These are phyloP conservation scores for Cerioporus squamosus DNA, from an alignment of 1,284 basidiomycete species.

Conservation along the genomic window DNA sequence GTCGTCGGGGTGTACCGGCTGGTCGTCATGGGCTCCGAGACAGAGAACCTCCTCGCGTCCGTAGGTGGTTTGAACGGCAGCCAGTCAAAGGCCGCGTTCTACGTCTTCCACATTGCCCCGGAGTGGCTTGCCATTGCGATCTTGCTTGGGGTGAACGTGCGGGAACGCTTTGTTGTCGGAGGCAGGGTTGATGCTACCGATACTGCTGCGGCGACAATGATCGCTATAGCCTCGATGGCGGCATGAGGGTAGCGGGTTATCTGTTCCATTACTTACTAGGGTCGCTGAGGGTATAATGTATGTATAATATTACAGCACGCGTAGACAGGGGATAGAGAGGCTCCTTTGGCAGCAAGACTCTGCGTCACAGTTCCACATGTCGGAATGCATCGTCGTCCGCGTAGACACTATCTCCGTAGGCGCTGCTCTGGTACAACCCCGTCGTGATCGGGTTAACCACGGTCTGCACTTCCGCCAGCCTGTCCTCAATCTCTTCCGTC, in stretches of 20 bases:
- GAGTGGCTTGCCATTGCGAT: slow-evolving; percentile 43
- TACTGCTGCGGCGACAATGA: too few species aligned
- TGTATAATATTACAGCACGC: too few species aligned
- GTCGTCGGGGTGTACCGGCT: slow-evolving; percentile 1
- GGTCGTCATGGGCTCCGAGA: not conserved
- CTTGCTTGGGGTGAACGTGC: slow-evolving; percentile 40
- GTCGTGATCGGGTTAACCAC: slow-evolving; percentile 68
- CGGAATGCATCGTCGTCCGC: slow-evolving; percentile 53
- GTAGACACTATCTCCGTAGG: slow-evolving; percentile 46
- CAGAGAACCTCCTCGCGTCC: not conserved
- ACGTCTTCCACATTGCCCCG: slow-evolving; percentile 45
- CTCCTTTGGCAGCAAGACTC: too few species aligned
- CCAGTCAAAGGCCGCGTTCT: slow-evolving; percentile 4
- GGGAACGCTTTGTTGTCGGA: slow-evolving; percentile 22
- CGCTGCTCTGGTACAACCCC: slow-evolving; percentile 69
- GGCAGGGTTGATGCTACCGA: too few species aligned
- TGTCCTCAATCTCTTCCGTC: slow-evolving; percentile 91
- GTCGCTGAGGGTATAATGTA: too few species aligned
- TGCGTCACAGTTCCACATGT: slow-evolving; percentile 68
- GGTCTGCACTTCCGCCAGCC: slow-evolving; percentile 68
- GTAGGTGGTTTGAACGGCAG: not conserved
- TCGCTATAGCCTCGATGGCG: too few species aligned
- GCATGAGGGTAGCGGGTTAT: too few species aligned
- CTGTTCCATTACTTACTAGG: too few species aligned
- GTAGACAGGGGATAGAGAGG: too few species aligned